Evolutionary conservation across 352 stramenopile genomes (phyloP).

Genomic region (Peronospora belbahrii): DNA sequence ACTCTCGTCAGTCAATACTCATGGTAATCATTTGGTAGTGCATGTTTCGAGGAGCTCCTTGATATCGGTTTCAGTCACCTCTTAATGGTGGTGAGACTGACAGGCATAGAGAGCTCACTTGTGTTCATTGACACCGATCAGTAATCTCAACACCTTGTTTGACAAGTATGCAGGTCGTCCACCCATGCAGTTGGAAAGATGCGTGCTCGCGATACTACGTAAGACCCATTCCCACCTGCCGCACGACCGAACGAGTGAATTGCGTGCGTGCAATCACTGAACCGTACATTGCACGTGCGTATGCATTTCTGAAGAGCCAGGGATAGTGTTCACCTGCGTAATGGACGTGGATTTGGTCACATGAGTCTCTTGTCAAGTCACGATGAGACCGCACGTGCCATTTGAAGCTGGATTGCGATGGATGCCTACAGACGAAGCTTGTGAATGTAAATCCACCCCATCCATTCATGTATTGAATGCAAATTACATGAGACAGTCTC

Average conservation of each 20-base stretch:
- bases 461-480: too few species aligned
- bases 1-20: too few species aligned
- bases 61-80: too few species aligned
- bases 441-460: neutral
- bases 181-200: constrained; percentile 9
- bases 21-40: too few species aligned
- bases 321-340: constrained; percentile 7
- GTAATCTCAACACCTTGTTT: too few species aligned
- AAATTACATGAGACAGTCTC: too few species aligned
- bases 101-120: too few species aligned
- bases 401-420: neutral
- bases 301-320: constrained; percentile 1
- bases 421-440: constrained; percentile 1
- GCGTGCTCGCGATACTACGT: constrained; percentile 3
- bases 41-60: too few species aligned
- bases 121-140: too few species aligned
- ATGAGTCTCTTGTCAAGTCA: constrained; percentile 13
- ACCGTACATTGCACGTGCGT: constrained; percentile 11
- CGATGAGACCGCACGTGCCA: neutral
- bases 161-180: too few species aligned
- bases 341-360: constrained; percentile 3
- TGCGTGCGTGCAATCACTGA: neutral
- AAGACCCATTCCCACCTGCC: neutral
- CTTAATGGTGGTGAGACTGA: too few species aligned
- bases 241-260: constrained; percentile 6